Evolutionary conservation across 768 basidiomycete genomes (phyloP).

Genomic region (Lactifluus volemus): DNA sequence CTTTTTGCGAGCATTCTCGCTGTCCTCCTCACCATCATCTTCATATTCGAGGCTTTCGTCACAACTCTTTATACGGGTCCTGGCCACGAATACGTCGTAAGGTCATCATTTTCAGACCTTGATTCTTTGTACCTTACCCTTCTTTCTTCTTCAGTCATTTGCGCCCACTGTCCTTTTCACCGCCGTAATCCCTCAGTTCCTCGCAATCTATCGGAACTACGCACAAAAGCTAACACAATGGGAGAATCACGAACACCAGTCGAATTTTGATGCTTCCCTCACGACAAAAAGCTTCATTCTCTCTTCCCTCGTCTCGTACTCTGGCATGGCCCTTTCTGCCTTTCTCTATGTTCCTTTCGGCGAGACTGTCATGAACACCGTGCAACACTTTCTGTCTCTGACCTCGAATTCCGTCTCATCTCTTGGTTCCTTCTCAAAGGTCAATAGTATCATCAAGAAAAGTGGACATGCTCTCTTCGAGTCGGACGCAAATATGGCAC

Average conservation of each 20-base stretch:
- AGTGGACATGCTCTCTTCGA: background rate
- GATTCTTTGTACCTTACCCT: background rate
- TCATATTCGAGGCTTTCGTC: conserved; percentile 86
- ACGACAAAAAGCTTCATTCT: conserved; percentile 89
- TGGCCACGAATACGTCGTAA: conserved; percentile 66
- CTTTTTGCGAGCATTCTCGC: conserved; percentile 64
- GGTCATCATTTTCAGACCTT: conserved; percentile 24
- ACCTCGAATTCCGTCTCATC: conserved; percentile 13
- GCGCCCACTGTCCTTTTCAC: conserved; percentile 79
- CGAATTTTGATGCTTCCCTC: conserved; percentile 66
- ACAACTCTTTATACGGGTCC: conserved; percentile 84
- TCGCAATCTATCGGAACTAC: conserved; percentile 60
- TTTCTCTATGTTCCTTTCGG: conserved; percentile 96
- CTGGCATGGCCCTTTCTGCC: conserved; percentile 86
- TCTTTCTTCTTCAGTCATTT: conserved; percentile 44
- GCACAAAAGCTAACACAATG: conserved; percentile 68
- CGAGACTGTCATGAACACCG: conserved; percentile 63
- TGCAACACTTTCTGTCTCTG: conserved; percentile 27
- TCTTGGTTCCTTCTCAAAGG: conserved; percentile 12
- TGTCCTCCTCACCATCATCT: conserved; percentile 69
- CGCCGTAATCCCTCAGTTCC: conserved; percentile 69
- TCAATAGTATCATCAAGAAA: conserved; percentile 22
- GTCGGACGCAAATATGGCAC: conserved; percentile 26
- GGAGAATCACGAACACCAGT: conserved; percentile 87
- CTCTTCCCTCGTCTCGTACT: conserved; percentile 82